A percentile compares a stretch with the other conserved stretches of the same genome.
Conservation (phyloP, 1,139 yeast species). For the Geotrichum fermentans region DNA sequence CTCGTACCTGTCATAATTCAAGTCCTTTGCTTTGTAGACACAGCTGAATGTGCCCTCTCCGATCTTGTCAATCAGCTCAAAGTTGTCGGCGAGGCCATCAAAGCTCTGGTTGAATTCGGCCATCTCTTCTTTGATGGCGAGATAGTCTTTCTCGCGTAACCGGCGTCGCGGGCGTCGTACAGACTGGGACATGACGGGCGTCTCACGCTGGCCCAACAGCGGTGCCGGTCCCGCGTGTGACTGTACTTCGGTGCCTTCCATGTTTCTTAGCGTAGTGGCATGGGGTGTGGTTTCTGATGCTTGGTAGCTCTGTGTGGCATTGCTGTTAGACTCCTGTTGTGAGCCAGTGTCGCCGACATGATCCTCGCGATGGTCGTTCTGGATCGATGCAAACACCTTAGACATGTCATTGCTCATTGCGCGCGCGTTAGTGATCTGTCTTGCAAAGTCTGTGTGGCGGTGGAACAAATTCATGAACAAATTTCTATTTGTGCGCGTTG, state of each 20-base stretch:
- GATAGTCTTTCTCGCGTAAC: neutral
- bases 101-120: slow-evolving; percentile 57
- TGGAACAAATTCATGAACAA: neutral
- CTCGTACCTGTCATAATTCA: slow-evolving; percentile 35
- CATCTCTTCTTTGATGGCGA: slow-evolving; percentile 47
- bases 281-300: neutral
- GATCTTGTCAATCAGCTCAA: slow-evolving; percentile 70
- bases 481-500: neutral
- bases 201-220: neutral
- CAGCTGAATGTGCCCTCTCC: slow-evolving; percentile 95
- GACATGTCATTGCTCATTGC: neutral
- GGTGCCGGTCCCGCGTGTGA: neutral
- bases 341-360: neutral
- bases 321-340: too few relatives aligned
- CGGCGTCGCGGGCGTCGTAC: neutral
- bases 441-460: neutral
- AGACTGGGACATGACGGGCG: neutral
- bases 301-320: too few relatives aligned
- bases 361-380: neutral
- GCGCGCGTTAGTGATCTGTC: neutral
- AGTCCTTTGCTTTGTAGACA: slow-evolving; percentile 82
- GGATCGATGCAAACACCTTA: neutral
- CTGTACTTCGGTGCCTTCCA: neutral
- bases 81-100: slow-evolving; percentile 55
- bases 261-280: neutral